Conservation (phyloP, 78 protist genomes). For the Dictyostelium purpureum region DNA sequence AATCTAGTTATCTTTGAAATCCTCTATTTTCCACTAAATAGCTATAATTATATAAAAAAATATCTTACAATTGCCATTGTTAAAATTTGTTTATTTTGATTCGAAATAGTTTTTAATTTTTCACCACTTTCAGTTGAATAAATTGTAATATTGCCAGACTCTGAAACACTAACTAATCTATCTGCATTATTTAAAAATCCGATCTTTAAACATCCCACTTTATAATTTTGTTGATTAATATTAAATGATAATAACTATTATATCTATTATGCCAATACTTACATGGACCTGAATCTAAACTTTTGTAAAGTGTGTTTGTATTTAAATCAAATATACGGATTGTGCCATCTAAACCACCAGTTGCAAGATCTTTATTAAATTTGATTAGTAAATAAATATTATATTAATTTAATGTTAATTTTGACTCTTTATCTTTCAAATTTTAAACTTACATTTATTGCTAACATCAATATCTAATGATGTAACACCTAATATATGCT, state of each 20-base stretch:
- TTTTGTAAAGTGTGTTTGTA: conserved; percentile 26
- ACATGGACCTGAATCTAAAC: conserved; percentile 60
- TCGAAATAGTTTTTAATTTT: conserved; percentile 5
- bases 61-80: conserved; percentile 19
- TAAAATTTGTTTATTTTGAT: conserved; percentile 1
- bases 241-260: background rate
- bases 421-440: background rate
- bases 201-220: conserved; percentile 51
- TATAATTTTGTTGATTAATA: background rate
- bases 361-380: conserved; percentile 13
- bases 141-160: conserved; percentile 16
- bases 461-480: conserved; percentile 49
- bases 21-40: too few relatives aligned
- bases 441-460: background rate
- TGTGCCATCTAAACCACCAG: conserved; percentile 49
- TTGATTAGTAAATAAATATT: background rate
- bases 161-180: conserved; percentile 25
- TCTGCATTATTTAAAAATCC: conserved; percentile 18
- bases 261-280: background rate
- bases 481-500: conserved; percentile 61
- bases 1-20: too few relatives aligned
- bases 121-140: conserved; percentile 32
- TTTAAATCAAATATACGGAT: conserved; percentile 17
- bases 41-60: background rate
- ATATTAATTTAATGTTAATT: background rate